Percentiles rank a stretch among this genome's conserved stretches.
These are phyloP conservation scores for Fragaria ananassa DNA, from an alignment of 306 rosid genomes.

Conservation along the genomic window DNA sequence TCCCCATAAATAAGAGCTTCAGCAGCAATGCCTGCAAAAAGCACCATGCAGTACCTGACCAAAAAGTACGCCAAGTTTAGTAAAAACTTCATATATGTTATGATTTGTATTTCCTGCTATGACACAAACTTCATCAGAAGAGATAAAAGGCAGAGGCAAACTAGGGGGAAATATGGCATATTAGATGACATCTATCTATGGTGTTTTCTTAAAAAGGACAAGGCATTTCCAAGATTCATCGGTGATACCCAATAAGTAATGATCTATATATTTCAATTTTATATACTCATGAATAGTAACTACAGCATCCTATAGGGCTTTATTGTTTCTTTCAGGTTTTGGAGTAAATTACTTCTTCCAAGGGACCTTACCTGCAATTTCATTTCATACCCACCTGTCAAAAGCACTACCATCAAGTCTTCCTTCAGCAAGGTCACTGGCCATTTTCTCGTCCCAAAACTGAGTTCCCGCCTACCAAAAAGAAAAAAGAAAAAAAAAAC, in stretches of 20 bases:
- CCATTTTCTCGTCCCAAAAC: slow-evolving; percentile 98
- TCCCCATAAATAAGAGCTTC: slow-evolving; percentile 95
- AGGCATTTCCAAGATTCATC: neutral
- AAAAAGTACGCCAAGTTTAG: neutral
- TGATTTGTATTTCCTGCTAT: neutral
- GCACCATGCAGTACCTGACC: slow-evolving; percentile 93
- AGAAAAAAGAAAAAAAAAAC: neutral
- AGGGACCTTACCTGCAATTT: slow-evolving; percentile 7
- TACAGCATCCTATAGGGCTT: neutral
- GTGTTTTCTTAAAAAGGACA: neutral
- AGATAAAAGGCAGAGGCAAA: neutral
- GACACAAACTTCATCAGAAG: neutral
- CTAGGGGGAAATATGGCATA: neutral
- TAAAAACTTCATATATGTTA: neutral
- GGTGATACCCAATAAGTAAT: neutral
- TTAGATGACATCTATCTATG: neutral
- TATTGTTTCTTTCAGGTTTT: neutral
- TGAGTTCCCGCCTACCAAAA: slow-evolving; percentile 82
- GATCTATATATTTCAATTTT: neutral
- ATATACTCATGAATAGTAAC: neutral
- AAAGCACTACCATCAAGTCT: slow-evolving; percentile 78
- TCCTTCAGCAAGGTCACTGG: slow-evolving; percentile 76
- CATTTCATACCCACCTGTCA: slow-evolving; percentile 65
- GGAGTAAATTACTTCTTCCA: slow-evolving; percentile 5
- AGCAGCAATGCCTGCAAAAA: slow-evolving; percentile 95